These are phyloP conservation scores for Aegle marmelos DNA, from an alignment of 345 rosid genomes.

Conservation along the genomic window DNA sequence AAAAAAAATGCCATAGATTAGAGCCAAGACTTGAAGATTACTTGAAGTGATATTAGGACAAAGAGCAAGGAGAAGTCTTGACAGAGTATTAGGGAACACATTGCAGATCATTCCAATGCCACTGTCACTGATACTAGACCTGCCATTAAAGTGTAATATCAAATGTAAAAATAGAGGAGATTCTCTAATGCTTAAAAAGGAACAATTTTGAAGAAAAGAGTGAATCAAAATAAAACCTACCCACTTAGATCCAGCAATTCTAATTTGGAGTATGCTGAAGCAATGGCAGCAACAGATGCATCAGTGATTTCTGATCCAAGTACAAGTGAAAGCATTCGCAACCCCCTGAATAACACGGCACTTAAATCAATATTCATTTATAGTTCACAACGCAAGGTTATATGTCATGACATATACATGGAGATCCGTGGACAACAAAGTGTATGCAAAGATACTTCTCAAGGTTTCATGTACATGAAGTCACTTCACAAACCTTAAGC, in stretches of 20 bases:
- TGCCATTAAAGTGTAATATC: slow-evolving; percentile 31
- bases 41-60: slow-evolving; percentile 99
- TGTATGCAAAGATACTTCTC: background rate
- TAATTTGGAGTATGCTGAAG: slow-evolving; percentile 66
- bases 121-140: slow-evolving; percentile 91
- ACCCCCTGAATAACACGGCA: slow-evolving; percentile 43
- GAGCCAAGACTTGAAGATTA: slow-evolving; percentile 37
- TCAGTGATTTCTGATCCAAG: slow-evolving; percentile 89
- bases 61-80: slow-evolving; percentile 83
- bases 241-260: slow-evolving; percentile 97
- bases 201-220: background rate
- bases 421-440: background rate
- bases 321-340: slow-evolving; percentile 93
- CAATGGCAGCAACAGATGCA: slow-evolving; percentile 92
- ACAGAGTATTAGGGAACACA: slow-evolving; percentile 71
- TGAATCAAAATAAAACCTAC: slow-evolving; percentile 45
- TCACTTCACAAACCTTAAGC: slow-evolving; percentile 58
- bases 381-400: background rate
- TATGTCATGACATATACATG: background rate
- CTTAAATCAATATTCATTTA: slow-evolving; percentile 4
- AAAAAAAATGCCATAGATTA: background rate
- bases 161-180: slow-evolving; percentile 13
- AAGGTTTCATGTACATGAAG: background rate
- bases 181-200: background rate
- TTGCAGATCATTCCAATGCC: slow-evolving; percentile 99